Conservation (phyloP, 352 stramenopile species). For the Lagenidium sp. region DNA sequence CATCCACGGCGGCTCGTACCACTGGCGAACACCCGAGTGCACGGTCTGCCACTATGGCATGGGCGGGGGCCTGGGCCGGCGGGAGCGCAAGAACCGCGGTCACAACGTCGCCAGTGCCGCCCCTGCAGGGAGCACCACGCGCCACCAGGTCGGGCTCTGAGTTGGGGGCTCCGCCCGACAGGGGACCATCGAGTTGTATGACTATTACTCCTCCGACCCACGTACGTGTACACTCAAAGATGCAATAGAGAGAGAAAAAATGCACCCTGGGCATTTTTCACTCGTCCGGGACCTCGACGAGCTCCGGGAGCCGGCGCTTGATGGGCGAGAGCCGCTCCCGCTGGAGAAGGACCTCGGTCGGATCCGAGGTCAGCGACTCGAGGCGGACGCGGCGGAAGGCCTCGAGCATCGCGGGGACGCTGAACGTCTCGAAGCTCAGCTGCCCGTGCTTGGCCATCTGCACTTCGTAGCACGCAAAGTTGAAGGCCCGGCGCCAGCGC, state of each 20-base stretch:
- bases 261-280: no score
- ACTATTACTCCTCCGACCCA: no score
- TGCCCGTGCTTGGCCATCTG: constrained; percentile 27
- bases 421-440: constrained; percentile 37
- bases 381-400: constrained; percentile 24
- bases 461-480: constrained; percentile 43
- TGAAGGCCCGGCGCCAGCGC: constrained; percentile 42
- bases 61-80: constrained; percentile 21
- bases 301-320: constrained; percentile 14
- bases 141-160: no score
- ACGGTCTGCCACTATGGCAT: constrained; percentile 77
- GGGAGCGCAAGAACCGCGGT: constrained; percentile 18
- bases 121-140: no score
- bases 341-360: neutral
- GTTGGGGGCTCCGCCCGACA: no score
- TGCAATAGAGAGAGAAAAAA: no score
- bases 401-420: constrained; percentile 39
- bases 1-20: constrained; percentile 65
- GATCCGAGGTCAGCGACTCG: constrained; percentile 7
- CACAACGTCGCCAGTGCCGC: no score
- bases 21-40: constrained; percentile 77
- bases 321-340: constrained; percentile 5
- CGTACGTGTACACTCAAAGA: no score
- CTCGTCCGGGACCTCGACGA: constrained; percentile 17
- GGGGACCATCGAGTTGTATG: no score